phyloP scores from a whole-genome alignment of 306 rosid genomes.

The Luffa acutangula region DNA sequence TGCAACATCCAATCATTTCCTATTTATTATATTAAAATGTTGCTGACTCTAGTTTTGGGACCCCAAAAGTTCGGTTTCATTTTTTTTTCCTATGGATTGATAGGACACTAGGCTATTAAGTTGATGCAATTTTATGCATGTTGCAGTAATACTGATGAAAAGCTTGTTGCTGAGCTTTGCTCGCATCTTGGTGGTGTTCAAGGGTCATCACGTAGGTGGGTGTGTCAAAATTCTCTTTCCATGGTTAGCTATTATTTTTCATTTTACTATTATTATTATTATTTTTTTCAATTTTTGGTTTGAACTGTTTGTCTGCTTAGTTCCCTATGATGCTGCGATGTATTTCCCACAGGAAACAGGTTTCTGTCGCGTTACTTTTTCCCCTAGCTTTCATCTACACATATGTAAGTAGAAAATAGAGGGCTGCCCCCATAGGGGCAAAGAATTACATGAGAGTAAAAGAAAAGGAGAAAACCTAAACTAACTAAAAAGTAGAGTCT shows the following conservation, averaged over 20 bases:
- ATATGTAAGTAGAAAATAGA: not conserved
- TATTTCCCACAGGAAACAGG: not conserved
- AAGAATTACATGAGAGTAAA: not conserved
- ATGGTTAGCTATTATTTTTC: not conserved
- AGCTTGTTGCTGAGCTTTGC: slow-evolving; percentile 87
- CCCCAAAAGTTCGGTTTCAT: no score
- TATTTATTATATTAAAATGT: not conserved
- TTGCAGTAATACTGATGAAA: slow-evolving; percentile 80
- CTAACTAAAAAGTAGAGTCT: not conserved
- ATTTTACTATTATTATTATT: not conserved
- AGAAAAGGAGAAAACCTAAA: not conserved
- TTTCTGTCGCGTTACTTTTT: not conserved
- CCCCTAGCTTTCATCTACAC: not conserved
- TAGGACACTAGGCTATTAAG: not conserved
- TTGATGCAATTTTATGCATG: not conserved
- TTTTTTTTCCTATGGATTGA: not conserved
- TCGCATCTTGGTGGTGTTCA: slow-evolving; percentile 35
- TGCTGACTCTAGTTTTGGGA: not conserved
- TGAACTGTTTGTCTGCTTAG: not conserved
- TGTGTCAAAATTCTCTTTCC: not conserved
- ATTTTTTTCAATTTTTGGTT: not conserved
- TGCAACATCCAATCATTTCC: slow-evolving; percentile 10
- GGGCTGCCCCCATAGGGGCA: not conserved
- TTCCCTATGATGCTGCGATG: not conserved
- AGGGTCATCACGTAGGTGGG: slow-evolving; percentile 44